A percentile compares a stretch with the other conserved stretches of the same genome.
Conservation (phyloP, 2,329 filamentous ascomycete species). For the Aspergillus hortae region DNA sequence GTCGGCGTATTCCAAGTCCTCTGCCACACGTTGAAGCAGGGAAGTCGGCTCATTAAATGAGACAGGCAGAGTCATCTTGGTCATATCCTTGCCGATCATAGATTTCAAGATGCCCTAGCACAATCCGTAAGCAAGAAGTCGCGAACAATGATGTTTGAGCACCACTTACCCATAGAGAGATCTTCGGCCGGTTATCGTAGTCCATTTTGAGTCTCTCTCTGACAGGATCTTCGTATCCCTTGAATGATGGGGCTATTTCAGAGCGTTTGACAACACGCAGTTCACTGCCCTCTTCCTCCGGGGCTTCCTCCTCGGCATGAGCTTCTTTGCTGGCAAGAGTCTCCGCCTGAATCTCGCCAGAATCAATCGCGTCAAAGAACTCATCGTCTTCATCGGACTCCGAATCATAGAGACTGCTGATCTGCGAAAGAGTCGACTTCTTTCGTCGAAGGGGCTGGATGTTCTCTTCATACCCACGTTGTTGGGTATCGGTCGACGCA, state of each 20-base stretch:
- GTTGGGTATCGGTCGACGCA: conserved; percentile 8
- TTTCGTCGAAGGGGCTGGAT: conserved; percentile 49
- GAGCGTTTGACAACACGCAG: conserved; percentile 48
- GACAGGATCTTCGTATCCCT: conserved; percentile 86
- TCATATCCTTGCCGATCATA: conserved; percentile 99
- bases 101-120: conserved; percentile 87
- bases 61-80: conserved; percentile 97
- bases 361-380: conserved; percentile 96
- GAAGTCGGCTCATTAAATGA: conserved; percentile 99
- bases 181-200: conserved; percentile 85
- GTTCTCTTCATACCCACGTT: conserved; percentile 2
- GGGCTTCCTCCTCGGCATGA: conserved; percentile 46
- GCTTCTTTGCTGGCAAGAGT: conserved; percentile 57
- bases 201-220: conserved; percentile 80
- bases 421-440: conserved; percentile 64
- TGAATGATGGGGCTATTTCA: conserved; percentile 75
- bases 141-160: not conserved
- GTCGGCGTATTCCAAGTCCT: conserved; percentile 98
- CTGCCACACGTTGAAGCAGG: conserved; percentile 85
- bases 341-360: conserved; percentile 72
- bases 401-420: conserved; percentile 68
- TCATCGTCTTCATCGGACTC: conserved; percentile 79
- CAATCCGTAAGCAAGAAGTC: not conserved
- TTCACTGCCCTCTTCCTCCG: conserved; percentile 37
- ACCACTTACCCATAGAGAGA: conserved; percentile 82